A percentile compares a stretch with the other conserved stretches of the same genome.
These are phyloP conservation scores for Fusarium agapanthi DNA, from an alignment of 2,329 filamentous ascomycete species.

Conservation along the genomic window DNA sequence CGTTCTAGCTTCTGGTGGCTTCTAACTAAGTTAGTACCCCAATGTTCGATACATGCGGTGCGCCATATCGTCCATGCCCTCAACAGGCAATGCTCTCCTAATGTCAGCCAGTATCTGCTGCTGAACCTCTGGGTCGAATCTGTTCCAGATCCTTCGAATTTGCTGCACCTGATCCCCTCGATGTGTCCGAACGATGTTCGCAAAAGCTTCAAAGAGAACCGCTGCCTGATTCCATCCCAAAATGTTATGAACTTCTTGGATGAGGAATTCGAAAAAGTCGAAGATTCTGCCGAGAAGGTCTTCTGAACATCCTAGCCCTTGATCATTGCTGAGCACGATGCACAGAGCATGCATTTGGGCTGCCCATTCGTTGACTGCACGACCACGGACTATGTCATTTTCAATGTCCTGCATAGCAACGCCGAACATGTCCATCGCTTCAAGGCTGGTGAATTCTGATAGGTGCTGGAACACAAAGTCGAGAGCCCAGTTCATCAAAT, in stretches of 20 bases:
- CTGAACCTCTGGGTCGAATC: slow-evolving; percentile 32
- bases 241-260: slow-evolving; percentile 30
- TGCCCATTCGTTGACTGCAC: slow-evolving; percentile 20
- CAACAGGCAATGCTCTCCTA: slow-evolving; percentile 13
- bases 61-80: slow-evolving; percentile 19
- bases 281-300: slow-evolving; percentile 37
- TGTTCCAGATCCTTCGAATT: slow-evolving; percentile 35
- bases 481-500: slow-evolving; percentile 20
- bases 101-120: slow-evolving; percentile 29
- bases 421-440: slow-evolving; percentile 30
- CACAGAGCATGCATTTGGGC: slow-evolving; percentile 36
- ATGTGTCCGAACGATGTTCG: slow-evolving; percentile 31
- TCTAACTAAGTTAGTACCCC: neutral
- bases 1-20: neutral
- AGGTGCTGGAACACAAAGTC: slow-evolving; percentile 32
- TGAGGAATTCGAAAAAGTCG: slow-evolving; percentile 37
- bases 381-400: neutral
- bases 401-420: slow-evolving; percentile 19
- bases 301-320: slow-evolving; percentile 42
- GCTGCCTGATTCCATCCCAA: slow-evolving; percentile 15
- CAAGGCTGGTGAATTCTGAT: slow-evolving; percentile 14
- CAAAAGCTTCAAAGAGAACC: slow-evolving; percentile 37
- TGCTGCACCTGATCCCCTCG: slow-evolving; percentile 7
- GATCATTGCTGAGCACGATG: slow-evolving; percentile 41
- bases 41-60: slow-evolving; percentile 37